Evolutionary conservation across 1,284 basidiomycete genomes (phyloP).

Genomic region (Naganishia liquefaciens): DNA sequence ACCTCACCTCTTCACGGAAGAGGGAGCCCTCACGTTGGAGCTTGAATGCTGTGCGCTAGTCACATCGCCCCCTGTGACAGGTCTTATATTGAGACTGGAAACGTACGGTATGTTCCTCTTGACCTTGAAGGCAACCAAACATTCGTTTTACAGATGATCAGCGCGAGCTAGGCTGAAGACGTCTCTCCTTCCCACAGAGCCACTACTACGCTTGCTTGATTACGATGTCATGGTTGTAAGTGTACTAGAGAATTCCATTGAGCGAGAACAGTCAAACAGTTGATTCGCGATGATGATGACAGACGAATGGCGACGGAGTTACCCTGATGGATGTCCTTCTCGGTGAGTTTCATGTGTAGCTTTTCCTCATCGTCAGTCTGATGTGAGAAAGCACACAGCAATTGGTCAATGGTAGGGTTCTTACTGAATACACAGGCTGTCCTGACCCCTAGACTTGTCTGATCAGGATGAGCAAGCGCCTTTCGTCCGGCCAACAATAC

Average conservation of each 20-base stretch:
- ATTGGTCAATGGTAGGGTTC: slow-evolving; percentile 8
- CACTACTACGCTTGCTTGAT: neutral
- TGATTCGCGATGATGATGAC: neutral
- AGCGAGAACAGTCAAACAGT: neutral
- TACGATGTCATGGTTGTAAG: slow-evolving; percentile 2
- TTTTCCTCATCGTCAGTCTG: neutral
- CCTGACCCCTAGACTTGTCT: neutral
- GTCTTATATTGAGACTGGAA: neutral
- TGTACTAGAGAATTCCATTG: neutral
- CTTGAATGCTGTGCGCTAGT: neutral
- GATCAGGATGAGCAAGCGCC: too few relatives aligned
- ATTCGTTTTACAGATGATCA: neutral
- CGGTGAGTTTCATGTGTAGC: neutral
- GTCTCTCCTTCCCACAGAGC: neutral
- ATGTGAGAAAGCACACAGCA: neutral
- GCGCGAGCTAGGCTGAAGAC: neutral
- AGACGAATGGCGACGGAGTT: slow-evolving; percentile 17
- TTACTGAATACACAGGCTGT: neutral
- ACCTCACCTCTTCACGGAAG: too few relatives aligned
- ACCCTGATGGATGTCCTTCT: slow-evolving; percentile 7
- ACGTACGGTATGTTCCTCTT: neutral
- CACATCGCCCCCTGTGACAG: slow-evolving; percentile 5
- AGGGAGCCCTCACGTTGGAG: neutral
- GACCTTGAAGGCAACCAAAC: neutral
- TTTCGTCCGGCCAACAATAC: neutral